Evolutionary conservation across 2,329 filamentous ascomycete genomes (phyloP).

Genomic region (Epichloe baconii): DNA sequence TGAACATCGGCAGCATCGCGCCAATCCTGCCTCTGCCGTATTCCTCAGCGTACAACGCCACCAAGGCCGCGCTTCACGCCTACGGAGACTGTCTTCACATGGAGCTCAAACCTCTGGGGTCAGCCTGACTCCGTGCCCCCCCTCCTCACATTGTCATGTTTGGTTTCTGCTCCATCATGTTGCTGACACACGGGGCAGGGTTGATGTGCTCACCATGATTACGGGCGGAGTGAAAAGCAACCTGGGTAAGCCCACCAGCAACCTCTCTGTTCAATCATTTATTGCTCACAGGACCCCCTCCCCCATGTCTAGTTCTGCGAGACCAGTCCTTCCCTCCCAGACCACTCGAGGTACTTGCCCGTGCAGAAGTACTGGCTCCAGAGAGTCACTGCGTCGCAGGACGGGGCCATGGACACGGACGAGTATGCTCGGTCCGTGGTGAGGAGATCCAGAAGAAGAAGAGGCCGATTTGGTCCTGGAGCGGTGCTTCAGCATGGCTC

Average conservation of each 20-base stretch:
- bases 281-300: not conserved
- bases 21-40: conserved; percentile 11
- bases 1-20: conserved; percentile 14
- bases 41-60: conserved; percentile 11
- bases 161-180: too few relatives aligned
- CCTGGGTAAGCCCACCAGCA: conserved; percentile 3
- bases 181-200: conserved; percentile 1
- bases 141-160: too few relatives aligned
- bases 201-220: conserved; percentile 9
- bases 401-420: conserved; percentile 5
- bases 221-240: conserved; percentile 9
- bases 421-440: conserved; percentile 9
- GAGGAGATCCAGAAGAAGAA: conserved; percentile 7
- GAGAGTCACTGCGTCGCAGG: conserved; percentile 3
- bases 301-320: conserved; percentile 5
- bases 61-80: conserved; percentile 13
- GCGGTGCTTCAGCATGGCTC: conserved; percentile 3
- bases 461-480: conserved; percentile 9
- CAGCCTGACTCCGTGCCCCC: not conserved
- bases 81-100: conserved; percentile 11
- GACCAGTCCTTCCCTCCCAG: conserved; percentile 5
- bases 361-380: conserved; percentile 8
- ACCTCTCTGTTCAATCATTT: too few relatives aligned
- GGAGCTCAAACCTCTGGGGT: conserved; percentile 14
- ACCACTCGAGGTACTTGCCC: conserved; percentile 5